These are phyloP conservation scores for Turritis glabra DNA, from an alignment of 345 rosid species.

Conservation along the genomic window DNA sequence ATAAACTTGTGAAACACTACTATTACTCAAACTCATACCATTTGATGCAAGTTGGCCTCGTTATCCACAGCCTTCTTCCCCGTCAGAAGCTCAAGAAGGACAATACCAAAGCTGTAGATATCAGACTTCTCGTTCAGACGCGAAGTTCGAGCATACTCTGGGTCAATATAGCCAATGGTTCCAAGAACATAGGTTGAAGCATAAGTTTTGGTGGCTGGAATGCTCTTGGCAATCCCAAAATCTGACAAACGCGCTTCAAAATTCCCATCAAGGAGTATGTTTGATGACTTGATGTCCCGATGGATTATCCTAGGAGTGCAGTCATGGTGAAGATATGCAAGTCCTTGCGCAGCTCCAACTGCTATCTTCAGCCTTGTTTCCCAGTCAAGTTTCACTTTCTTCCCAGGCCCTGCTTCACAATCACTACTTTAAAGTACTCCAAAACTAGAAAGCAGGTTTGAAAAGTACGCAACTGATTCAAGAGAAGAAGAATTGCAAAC, in stretches of 20 bases:
- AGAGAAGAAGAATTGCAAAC: conserved; percentile 37
- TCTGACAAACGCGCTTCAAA: conserved; percentile 92
- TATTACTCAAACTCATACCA: conserved; percentile 44
- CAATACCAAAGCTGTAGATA: conserved; percentile 94
- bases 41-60: conserved; percentile 88
- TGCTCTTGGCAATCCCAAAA: conserved; percentile 89
- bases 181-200: conserved; percentile 89
- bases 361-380: conserved; percentile 84
- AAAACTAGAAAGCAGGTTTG: background rate
- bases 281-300: conserved; percentile 92
- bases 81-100: conserved; percentile 89
- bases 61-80: conserved; percentile 97
- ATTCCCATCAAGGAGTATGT: conserved; percentile 82
- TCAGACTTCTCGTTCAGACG: conserved; percentile 90
- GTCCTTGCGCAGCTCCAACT: conserved; percentile 97
- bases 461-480: background rate
- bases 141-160: conserved; percentile 93
- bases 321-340: conserved; percentile 96
- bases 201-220: conserved; percentile 69
- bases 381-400: conserved; percentile 95
- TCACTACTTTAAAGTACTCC: background rate
- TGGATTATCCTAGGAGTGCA: conserved; percentile 91
- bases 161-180: conserved; percentile 96
- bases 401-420: conserved; percentile 53
- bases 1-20: background rate